These are phyloP conservation scores for Hymenoscyphus repandus DNA, from an alignment of 2,329 filamentous ascomycete species.

Conservation along the genomic window DNA sequence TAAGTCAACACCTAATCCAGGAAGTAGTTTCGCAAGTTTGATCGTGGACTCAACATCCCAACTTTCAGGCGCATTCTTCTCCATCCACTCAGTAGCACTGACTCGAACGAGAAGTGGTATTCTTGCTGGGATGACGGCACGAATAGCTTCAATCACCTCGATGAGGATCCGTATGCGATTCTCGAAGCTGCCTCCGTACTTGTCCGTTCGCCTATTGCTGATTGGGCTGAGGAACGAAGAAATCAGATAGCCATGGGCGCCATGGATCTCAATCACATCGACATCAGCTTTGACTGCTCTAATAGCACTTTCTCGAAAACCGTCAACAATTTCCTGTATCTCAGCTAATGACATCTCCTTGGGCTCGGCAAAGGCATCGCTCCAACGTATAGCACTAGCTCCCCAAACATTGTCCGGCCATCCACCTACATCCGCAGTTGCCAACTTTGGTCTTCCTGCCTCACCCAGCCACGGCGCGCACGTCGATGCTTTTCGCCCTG, in stretches of 20 bases:
- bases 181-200: constrained; percentile 60
- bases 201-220: constrained; percentile 56
- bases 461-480: constrained; percentile 33
- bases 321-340: constrained; percentile 32
- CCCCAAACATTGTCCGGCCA: constrained; percentile 40
- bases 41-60: constrained; percentile 34
- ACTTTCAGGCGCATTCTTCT: constrained; percentile 29
- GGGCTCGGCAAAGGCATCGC: constrained; percentile 48
- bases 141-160: constrained; percentile 47
- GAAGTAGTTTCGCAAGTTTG: constrained; percentile 62
- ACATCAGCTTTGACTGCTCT: constrained; percentile 44
- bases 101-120: constrained; percentile 56
- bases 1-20: constrained; percentile 71
- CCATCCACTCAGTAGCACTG: constrained; percentile 60
- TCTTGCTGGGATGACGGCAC: constrained; percentile 45
- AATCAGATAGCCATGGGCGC: constrained; percentile 62
- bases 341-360: constrained; percentile 50
- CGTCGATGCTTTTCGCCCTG: constrained; percentile 43
- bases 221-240: constrained; percentile 59
- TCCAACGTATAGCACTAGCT: constrained; percentile 54
- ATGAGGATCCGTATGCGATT: constrained; percentile 59
- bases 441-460: constrained; percentile 25
- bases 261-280: constrained; percentile 60
- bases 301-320: constrained; percentile 33
- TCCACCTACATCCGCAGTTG: constrained; percentile 31